Evolutionary conservation across 2,329 filamentous ascomycete genomes (phyloP).

Genomic region (Cercospora berteroae): DNA sequence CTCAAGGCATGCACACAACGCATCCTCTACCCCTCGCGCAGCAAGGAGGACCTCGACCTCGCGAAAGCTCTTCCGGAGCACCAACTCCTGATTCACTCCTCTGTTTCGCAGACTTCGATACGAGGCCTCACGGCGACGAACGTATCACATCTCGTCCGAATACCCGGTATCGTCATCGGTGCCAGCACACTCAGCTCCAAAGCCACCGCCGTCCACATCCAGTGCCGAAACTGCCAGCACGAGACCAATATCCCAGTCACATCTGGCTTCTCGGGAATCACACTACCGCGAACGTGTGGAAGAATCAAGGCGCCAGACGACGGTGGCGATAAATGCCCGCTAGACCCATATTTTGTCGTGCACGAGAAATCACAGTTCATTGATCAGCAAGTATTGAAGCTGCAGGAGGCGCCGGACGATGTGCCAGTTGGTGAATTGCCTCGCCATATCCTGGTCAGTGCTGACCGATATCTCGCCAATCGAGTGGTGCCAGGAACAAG

Average conservation of each 20-base stretch:
- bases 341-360: conserved; percentile 93
- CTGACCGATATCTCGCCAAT: conserved; percentile 94
- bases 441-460: conserved; percentile 89
- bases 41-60: conserved; percentile 57
- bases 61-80: conserved; percentile 65
- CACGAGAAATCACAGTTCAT: conserved; percentile 94
- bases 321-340: conserved; percentile 74
- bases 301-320: conserved; percentile 50
- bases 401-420: conserved; percentile 95
- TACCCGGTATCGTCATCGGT: conserved; percentile 96
- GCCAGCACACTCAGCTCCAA: conserved; percentile 96
- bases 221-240: conserved; percentile 83
- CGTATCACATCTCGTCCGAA: conserved; percentile 90
- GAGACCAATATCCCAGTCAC: conserved; percentile 68
- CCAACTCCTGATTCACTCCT: conserved; percentile 91
- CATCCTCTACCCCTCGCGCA: conserved; percentile 80
- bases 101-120: conserved; percentile 85
- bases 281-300: conserved; percentile 76
- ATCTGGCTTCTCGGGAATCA: conserved; percentile 83
- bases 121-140: conserved; percentile 89
- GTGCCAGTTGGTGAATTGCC: conserved; percentile 96
- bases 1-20: conserved; percentile 87
- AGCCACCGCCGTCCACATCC: conserved; percentile 78
- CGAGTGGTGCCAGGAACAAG: conserved; percentile 91
- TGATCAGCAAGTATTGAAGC: conserved; percentile 95